Evolutionary conservation across 768 basidiomycete species (phyloP).

Genomic region (Kwoniella bestiolae): DNA sequence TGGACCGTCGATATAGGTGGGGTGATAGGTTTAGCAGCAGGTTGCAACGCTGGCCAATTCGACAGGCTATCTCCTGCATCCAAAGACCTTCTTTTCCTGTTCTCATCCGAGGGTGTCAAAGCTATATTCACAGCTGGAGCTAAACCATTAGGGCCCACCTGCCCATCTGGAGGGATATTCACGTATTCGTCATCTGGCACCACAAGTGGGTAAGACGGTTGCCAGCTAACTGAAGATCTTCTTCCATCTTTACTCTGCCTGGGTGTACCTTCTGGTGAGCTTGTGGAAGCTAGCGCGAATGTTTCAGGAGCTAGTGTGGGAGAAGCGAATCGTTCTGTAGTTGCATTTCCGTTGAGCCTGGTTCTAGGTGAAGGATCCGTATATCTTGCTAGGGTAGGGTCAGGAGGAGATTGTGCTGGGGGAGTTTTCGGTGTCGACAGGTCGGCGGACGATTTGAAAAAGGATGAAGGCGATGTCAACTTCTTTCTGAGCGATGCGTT

Average conservation of each 20-base stretch:
- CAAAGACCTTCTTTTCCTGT: constrained; percentile 24
- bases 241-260: constrained; percentile 14
- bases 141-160: constrained; percentile 7
- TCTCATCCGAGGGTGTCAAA: constrained; percentile 28
- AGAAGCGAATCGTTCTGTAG: constrained; percentile 19
- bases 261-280: constrained; percentile 33
- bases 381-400: constrained; percentile 26
- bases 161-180: constrained; percentile 44
- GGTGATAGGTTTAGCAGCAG: constrained; percentile 4
- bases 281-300: constrained; percentile 33
- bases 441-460: constrained; percentile 23
- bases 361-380: constrained; percentile 24
- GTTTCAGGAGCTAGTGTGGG: constrained; percentile 36
- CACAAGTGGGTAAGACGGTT: constrained; percentile 42
- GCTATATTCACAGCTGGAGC: background rate
- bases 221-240: constrained; percentile 29
- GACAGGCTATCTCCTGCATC: constrained; percentile 15
- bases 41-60: constrained; percentile 25
- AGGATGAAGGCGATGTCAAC: constrained; percentile 30
- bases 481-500: constrained; percentile 21
- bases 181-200: constrained; percentile 38
- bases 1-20: background rate
- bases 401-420: background rate
- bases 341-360: background rate
- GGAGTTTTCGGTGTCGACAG: constrained; percentile 7